Conservation (phyloP, 2,329 filamentous ascomycete genomes). For the Gnomoniopsis sp. region DNA sequence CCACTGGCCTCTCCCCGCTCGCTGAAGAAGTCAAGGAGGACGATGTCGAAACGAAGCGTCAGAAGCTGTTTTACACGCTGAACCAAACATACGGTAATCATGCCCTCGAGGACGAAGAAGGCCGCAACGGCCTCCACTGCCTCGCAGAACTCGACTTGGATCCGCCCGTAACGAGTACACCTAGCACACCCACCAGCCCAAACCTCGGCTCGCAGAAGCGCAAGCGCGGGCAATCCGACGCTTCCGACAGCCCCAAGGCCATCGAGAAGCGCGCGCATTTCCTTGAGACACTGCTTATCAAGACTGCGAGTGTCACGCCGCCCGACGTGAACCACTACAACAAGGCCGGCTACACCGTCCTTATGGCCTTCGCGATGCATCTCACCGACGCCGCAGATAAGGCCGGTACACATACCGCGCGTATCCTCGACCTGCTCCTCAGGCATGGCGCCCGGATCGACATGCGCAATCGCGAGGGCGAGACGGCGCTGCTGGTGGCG, state of each 20-base stretch:
- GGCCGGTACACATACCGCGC: slow-evolving; percentile 38
- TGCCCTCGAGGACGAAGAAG: slow-evolving; percentile 37
- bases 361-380: slow-evolving; percentile 53
- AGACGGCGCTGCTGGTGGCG: slow-evolving; percentile 54
- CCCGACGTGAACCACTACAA: slow-evolving; percentile 51
- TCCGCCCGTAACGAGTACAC: not conserved
- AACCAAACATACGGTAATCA: slow-evolving; percentile 31
- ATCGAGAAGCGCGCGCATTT: slow-evolving; percentile 22
- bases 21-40: slow-evolving; percentile 19
- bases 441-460: slow-evolving; percentile 41
- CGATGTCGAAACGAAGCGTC: slow-evolving; percentile 27
- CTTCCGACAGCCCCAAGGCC: slow-evolving; percentile 22
- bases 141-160: slow-evolving; percentile 53
- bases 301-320: not conserved
- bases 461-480: slow-evolving; percentile 49
- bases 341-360: slow-evolving; percentile 46
- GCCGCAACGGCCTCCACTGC: slow-evolving; percentile 56
- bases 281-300: slow-evolving; percentile 28
- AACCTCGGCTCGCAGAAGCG: slow-evolving; percentile 32
- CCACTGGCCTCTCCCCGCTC: slow-evolving; percentile 14
- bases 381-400: slow-evolving; percentile 50
- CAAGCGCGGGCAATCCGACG: slow-evolving; percentile 31
- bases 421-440: slow-evolving; percentile 42
- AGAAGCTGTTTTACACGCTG: slow-evolving; percentile 35
- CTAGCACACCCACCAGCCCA: slow-evolving; percentile 10